Evolutionary conservation across 768 basidiomycete species (phyloP), one percentile per base, ranked within the genome.

Genomic region (Leccinum olivaceopallidum): DNA sequence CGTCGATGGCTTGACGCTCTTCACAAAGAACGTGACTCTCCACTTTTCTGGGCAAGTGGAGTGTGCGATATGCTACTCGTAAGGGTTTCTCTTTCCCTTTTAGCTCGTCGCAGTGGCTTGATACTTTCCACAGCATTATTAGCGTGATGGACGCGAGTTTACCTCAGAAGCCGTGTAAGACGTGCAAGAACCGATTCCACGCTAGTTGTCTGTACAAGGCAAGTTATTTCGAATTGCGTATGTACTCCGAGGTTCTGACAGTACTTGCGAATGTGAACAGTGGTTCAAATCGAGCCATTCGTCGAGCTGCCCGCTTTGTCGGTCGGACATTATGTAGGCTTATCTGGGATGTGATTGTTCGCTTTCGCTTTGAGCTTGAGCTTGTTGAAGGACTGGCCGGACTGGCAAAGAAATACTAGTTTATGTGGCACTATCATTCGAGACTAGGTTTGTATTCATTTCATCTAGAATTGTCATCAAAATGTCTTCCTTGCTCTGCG

Each of bases 1-100:
- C 30, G 80, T 92, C 10, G 97, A 98, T 69, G 95, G 92, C 0
- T 73, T 98, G 20, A 82, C 83, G 6, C 77, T 96, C 60, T 98
- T 98, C 83, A 95, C 95, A 76, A 93, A 90, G 76, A 98, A 98
- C 70, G 94, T 95, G 49, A 81, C 86, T 0, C 81, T 92, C 20
- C 94, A 98, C 72, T 99, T 98, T 69, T 93, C 96, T 64, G 96
- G 96, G 6, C 90, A 95, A 71, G 91, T 92, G 3, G 94, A 96
- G 67, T 99, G 97, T 73, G 93, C 96, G 1, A 98, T 99, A 61
- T 96, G 94, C 69, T 96, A 95, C 73, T 93, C 92, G 89, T 94
- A 89, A 71, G 58, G 9, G 24, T 57, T 47, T 0, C 28, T 10
- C 16, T 53, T 47, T 20, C 6, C 16, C 30, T 30, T 20, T 42